These are phyloP conservation scores for Alternaria brassicicola DNA, from an alignment of 2,329 filamentous ascomycete species.

Conservation along the genomic window DNA sequence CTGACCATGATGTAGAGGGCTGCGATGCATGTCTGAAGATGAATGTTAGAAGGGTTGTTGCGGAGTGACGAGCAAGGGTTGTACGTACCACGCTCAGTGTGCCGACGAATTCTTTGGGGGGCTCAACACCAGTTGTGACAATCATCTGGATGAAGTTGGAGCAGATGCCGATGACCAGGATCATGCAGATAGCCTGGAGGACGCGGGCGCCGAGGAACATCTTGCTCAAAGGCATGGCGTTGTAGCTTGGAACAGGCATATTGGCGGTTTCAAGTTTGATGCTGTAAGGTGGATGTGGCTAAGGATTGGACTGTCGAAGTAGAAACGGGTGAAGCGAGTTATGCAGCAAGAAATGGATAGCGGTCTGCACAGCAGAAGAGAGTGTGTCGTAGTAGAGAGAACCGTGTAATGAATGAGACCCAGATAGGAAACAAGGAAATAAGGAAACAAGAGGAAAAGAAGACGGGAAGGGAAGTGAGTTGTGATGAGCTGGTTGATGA, in stretches of 20 bases:
- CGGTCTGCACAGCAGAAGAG: constrained; percentile 47
- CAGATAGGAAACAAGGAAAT: constrained; percentile 44
- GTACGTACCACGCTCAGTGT: constrained; percentile 77
- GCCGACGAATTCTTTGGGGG: constrained; percentile 75
- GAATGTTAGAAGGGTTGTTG: constrained; percentile 16
- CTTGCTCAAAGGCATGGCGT: constrained; percentile 71
- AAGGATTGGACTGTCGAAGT: constrained; percentile 25
- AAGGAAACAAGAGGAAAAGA: constrained; percentile 44
- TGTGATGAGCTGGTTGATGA: constrained; percentile 41
- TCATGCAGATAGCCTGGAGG: constrained; percentile 72
- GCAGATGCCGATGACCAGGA: constrained; percentile 78
- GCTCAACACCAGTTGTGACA: constrained; percentile 66
- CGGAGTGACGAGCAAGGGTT: background rate
- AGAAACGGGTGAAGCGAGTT: constrained; percentile 28
- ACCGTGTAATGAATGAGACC: constrained; percentile 24
- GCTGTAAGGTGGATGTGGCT: constrained; percentile 19
- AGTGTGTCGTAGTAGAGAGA: constrained; percentile 23
- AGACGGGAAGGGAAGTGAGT: constrained; percentile 44
- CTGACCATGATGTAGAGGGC: constrained; percentile 73
- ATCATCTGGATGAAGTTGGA: constrained; percentile 84
- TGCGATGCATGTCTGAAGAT: constrained; percentile 73
- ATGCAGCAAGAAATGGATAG: constrained; percentile 38
- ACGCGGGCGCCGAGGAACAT: constrained; percentile 77
- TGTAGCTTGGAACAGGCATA: constrained; percentile 66
- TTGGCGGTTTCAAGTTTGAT: constrained; percentile 36